These are phyloP conservation scores for Leishmania arabica DNA, from an alignment of 208 protist species.

Conservation along the genomic window DNA sequence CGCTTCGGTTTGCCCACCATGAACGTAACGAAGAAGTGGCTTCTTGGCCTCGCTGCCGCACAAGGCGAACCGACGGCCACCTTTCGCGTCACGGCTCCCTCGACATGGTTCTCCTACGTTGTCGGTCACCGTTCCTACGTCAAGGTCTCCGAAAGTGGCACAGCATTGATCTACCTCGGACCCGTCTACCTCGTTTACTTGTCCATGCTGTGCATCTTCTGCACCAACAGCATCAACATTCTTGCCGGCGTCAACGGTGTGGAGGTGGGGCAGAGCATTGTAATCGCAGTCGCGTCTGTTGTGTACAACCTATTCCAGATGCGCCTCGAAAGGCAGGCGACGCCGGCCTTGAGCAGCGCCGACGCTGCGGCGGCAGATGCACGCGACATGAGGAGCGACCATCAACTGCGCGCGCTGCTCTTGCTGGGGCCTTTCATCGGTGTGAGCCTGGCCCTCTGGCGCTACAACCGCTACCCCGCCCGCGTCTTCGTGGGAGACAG, in stretches of 20 bases:
- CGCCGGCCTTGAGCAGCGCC: not conserved
- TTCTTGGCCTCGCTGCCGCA: slow-evolving; percentile 6
- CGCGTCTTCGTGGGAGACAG: slow-evolving; percentile 99
- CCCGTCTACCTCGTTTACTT: slow-evolving; percentile 97
- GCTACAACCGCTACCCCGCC: slow-evolving; percentile 97
- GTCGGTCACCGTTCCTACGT: slow-evolving; percentile 17
- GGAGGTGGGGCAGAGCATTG: slow-evolving; percentile 96
- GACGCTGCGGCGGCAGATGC: not conserved
- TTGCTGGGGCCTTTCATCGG: slow-evolving; percentile 96
- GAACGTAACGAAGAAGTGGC: slow-evolving; percentile 15
- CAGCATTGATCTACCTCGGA: slow-evolving; percentile 78
- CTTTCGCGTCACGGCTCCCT: slow-evolving; percentile 2
- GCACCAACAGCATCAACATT: slow-evolving; percentile 99
- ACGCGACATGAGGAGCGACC: slow-evolving; percentile 44
- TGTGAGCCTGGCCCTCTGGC: slow-evolving; percentile 92
- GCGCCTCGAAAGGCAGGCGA: slow-evolving; percentile 38
- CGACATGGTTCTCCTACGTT: slow-evolving; percentile 22
- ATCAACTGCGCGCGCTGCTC: slow-evolving; percentile 92
- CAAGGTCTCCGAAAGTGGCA: slow-evolving; percentile 13
- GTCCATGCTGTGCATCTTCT: slow-evolving; percentile 97
- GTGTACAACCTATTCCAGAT: slow-evolving; percentile 96
- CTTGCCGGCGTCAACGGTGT: slow-evolving; percentile 99
- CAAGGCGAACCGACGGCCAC: not conserved
- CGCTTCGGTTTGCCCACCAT: slow-evolving; percentile 21
- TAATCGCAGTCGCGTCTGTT: slow-evolving; percentile 94